These are phyloP conservation scores for Skeletonema marinoi DNA, from an alignment of 108 stramenopile genomes.

Conservation along the genomic window DNA sequence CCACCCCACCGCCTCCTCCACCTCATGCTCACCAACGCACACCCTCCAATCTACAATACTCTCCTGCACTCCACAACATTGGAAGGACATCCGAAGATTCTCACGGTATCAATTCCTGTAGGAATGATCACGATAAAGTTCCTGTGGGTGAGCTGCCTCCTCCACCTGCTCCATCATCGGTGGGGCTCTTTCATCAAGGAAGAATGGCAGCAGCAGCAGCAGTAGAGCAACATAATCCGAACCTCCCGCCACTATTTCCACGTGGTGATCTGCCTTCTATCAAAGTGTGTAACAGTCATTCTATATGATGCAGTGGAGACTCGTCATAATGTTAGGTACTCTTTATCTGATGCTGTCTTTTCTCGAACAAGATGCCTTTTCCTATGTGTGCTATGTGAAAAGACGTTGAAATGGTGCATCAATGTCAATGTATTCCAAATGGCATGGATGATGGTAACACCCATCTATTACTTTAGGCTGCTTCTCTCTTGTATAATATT, in stretches of 20 bases:
- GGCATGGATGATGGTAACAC: no score
- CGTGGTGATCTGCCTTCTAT: conserved; percentile 4
- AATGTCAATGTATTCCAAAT: no score
- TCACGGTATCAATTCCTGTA: neutral
- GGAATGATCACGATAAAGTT: neutral
- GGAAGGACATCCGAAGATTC: neutral
- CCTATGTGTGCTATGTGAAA: no score
- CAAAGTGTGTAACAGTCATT: conserved; percentile 6
- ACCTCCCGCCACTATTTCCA: neutral
- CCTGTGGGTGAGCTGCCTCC: conserved; percentile 5
- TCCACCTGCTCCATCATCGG: neutral
- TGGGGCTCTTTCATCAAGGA: neutral
- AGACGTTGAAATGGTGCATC: no score
- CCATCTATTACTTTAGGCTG: neutral
- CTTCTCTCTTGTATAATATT: neutral
- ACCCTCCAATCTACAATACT: neutral
- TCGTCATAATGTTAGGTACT: no score
- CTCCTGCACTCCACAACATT: neutral
- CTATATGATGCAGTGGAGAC: neutral
- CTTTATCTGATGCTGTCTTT: no score
- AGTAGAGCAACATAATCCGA: neutral
- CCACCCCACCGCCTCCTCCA: neutral
- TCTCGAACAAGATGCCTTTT: no score
- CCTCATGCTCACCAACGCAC: neutral
- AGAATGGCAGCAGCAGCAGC: neutral